These are phyloP conservation scores for Fusarium sp. DNA, from an alignment of 2,329 filamentous ascomycete genomes.

Conservation along the genomic window DNA sequence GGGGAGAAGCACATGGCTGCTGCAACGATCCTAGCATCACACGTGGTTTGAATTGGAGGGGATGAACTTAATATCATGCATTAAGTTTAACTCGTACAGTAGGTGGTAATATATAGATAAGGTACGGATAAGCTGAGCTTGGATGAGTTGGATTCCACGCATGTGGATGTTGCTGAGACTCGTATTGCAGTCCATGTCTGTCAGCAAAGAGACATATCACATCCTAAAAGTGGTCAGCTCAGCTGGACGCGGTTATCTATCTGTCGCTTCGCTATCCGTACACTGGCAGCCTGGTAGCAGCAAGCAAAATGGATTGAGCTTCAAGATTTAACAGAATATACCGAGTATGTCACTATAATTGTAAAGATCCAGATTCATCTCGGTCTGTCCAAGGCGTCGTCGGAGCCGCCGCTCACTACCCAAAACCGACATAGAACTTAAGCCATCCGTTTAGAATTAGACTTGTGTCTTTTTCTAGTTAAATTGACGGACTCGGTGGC, in stretches of 20 bases:
- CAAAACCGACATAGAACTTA: background rate
- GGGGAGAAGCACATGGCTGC: slow-evolving; percentile 17
- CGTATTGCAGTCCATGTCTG: background rate
- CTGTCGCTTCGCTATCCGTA: background rate
- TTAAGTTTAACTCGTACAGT: slow-evolving; percentile 4
- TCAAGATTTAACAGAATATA: background rate
- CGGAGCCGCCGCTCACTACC: slow-evolving; percentile 25
- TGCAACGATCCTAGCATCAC: slow-evolving; percentile 19
- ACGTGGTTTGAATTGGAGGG: slow-evolving; percentile 32
- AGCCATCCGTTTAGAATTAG: background rate
- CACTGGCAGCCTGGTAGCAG: background rate
- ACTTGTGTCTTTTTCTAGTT: background rate
- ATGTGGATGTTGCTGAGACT: background rate
- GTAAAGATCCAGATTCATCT: slow-evolving; percentile 27
- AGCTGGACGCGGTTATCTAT: background rate
- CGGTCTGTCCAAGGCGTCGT: slow-evolving; percentile 22
- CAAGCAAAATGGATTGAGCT: background rate
- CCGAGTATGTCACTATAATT: background rate
- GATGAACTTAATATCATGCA: slow-evolving; percentile 4
- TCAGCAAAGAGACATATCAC: slow-evolving; percentile 8
- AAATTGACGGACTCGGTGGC: background rate
- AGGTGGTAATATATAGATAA: background rate
- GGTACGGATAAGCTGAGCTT: background rate
- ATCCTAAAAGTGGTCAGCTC: background rate
- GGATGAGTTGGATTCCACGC: background rate